Conservation (phyloP, 495 filamentous ascomycete genomes). For the Daldinia caldariorum region DNA sequence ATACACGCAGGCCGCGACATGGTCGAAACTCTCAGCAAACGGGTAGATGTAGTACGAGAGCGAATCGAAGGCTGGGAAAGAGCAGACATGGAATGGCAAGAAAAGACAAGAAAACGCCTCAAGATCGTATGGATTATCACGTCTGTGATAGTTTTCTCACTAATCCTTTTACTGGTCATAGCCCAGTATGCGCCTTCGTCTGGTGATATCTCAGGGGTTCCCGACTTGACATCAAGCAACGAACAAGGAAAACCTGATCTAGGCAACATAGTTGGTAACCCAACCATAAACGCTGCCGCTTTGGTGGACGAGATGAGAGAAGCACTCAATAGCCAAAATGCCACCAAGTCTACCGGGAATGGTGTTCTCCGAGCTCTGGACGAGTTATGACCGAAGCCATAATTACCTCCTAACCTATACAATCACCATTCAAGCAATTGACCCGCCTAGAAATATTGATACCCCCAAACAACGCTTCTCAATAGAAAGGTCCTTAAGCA, state of each 20-base stretch:
- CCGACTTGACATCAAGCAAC: conserved; percentile 11
- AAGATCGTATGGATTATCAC: conserved; percentile 70
- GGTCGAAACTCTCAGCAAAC: conserved; percentile 69
- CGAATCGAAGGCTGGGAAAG: conserved; percentile 77
- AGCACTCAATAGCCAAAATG: conserved; percentile 33
- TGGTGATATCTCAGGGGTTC: conserved; percentile 12
- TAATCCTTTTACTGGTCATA: conserved; percentile 56
- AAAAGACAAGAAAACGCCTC: conserved; percentile 68
- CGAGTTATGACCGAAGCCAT: conserved; percentile 50
- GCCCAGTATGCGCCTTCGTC: conserved; percentile 51
- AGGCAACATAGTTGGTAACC: conserved; percentile 26
- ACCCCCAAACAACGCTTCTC: not conserved
- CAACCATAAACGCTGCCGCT: conserved; percentile 27
- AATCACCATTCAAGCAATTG: conserved; percentile 3
- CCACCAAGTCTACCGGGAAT: conserved; percentile 26
- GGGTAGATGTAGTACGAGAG: conserved; percentile 70
- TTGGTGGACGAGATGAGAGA: conserved; percentile 44
- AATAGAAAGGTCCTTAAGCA: not conserved
- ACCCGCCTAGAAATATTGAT: conserved; percentile 12
- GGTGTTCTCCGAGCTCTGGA: conserved; percentile 54
- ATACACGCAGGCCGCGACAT: conserved; percentile 70
- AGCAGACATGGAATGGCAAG: conserved; percentile 77
- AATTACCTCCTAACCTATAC: too few relatives aligned
- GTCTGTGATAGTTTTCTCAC: conserved; percentile 54
- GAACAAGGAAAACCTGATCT: conserved; percentile 16